Evolutionary conservation across 1,284 basidiomycete genomes (phyloP).

Genomic region (Pseudozyma flocculosa): DNA sequence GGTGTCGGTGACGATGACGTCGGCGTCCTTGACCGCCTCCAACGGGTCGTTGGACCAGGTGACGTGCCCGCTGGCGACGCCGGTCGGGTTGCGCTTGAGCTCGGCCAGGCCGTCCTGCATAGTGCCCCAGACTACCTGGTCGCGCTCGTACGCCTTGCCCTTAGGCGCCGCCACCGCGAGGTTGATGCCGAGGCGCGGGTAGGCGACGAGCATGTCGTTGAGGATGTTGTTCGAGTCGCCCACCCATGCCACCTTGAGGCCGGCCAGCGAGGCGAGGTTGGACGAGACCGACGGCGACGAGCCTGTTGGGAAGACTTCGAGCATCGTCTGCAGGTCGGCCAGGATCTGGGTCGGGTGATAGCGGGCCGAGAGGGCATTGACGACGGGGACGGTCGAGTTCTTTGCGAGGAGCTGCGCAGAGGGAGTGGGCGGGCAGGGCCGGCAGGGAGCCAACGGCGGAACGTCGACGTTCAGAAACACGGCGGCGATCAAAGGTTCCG

Average conservation of each 20-base stretch:
- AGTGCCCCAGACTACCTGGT: conserved; percentile 69
- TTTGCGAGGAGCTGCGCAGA: conserved; percentile 85
- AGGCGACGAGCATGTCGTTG: conserved; percentile 94
- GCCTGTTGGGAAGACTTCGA: conserved; percentile 64
- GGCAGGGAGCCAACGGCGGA: no score
- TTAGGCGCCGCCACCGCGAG: conserved; percentile 79
- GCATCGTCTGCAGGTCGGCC: conserved; percentile 86
- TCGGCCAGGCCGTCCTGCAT: conserved; percentile 54
- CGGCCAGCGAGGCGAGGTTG: conserved; percentile 46
- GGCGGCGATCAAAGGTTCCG: no score
- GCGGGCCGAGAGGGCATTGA: conserved; percentile 90
- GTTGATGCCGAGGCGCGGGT: conserved; percentile 85
- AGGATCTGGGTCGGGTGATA: conserved; percentile 97
- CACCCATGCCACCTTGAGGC: conserved; percentile 70
- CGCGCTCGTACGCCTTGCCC: conserved; percentile 70
- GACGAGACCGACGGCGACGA: conserved; percentile 63
- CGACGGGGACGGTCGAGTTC: conserved; percentile 85
- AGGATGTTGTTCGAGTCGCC: conserved; percentile 95
- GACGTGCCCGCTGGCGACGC: conserved; percentile 61
- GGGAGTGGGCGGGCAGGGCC: no score
- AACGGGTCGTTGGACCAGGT: conserved; percentile 75
- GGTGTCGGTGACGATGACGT: conserved; percentile 78
- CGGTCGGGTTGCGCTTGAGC: conserved; percentile 57
- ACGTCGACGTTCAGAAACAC: no score
- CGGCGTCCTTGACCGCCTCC: conserved; percentile 84